Conservation (phyloP, 1,284 basidiomycete genomes). For the Bothia castanella region DNA sequence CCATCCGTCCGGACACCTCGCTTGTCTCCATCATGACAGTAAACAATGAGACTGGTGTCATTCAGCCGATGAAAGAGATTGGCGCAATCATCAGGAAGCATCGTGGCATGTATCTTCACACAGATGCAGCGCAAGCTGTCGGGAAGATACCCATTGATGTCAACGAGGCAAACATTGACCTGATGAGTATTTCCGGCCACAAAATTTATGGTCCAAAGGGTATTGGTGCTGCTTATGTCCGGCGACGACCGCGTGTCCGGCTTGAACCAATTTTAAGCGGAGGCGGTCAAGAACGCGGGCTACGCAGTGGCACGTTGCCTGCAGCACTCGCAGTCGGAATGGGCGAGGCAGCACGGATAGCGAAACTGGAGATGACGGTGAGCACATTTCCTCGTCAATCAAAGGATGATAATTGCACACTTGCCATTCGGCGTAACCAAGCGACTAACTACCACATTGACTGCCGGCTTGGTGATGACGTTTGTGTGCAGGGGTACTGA, state of each 20-base stretch:
- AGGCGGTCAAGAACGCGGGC: slow-evolving; percentile 95
- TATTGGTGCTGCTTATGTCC: slow-evolving; percentile 91
- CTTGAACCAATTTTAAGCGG: slow-evolving; percentile 95
- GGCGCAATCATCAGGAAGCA: slow-evolving; percentile 80
- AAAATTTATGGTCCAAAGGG: slow-evolving; percentile 99
- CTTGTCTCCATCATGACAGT: slow-evolving; percentile 97
- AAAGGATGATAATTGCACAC: slow-evolving; percentile 54
- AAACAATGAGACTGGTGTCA: slow-evolving; percentile 99
- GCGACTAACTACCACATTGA: slow-evolving; percentile 31
- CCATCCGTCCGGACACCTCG: slow-evolving; percentile 85
- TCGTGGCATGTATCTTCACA: slow-evolving; percentile 92
- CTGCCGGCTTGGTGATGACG: slow-evolving; percentile 58
- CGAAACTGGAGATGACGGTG: slow-evolving; percentile 88
- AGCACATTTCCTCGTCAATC: slow-evolving; percentile 40
- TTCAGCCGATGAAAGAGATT: slow-evolving; percentile 96
- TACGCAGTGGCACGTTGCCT: slow-evolving; percentile 91
- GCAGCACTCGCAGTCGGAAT: slow-evolving; percentile 90
- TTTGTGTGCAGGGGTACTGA: slow-evolving; percentile 92
- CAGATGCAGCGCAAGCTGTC: slow-evolving; percentile 94
- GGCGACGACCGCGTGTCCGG: slow-evolving; percentile 88
- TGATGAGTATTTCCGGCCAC: slow-evolving; percentile 96
- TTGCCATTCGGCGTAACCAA: slow-evolving; percentile 31
- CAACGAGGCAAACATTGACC: slow-evolving; percentile 92
- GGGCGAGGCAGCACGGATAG: slow-evolving; percentile 93
- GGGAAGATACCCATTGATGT: slow-evolving; percentile 93